A percentile compares a stretch with the other conserved stretches of the same genome.
These are phyloP conservation scores for Zanthoxylum bungeanum DNA, from an alignment of 345 rosid species.

Conservation along the genomic window DNA sequence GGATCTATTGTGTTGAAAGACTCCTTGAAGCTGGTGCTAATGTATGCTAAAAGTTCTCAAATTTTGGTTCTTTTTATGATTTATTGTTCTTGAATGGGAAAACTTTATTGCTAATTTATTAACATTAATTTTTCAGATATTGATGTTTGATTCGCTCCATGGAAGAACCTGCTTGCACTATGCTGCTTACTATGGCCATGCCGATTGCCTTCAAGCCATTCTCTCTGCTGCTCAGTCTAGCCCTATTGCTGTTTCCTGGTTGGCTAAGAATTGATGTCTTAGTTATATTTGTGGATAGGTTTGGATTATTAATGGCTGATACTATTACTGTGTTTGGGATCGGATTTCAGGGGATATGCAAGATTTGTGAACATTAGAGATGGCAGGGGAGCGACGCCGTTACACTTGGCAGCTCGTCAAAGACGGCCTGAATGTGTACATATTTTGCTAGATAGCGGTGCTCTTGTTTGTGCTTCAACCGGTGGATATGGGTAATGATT, in stretches of 20 bases:
- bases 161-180: constrained; percentile 95
- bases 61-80: neutral
- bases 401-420: constrained; percentile 94
- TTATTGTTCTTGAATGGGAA: neutral
- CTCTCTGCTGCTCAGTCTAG: constrained; percentile 80
- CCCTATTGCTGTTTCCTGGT: constrained; percentile 84
- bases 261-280: constrained; percentile 8
- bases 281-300: neutral
- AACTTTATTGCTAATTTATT: constrained; percentile 9
- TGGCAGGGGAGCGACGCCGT: constrained; percentile 85
- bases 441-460: constrained; percentile 77
- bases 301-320: constrained; percentile 1
- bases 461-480: constrained; percentile 93
- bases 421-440: constrained; percentile 83
- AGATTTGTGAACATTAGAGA: constrained; percentile 95
- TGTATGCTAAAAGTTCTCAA: constrained; percentile 39
- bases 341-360: constrained; percentile 74
- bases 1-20: constrained; percentile 71
- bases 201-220: constrained; percentile 76
- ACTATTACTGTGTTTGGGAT: constrained; percentile 8
- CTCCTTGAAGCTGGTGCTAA: constrained; percentile 95
- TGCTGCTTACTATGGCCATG: constrained; percentile 89
- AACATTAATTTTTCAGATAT: constrained; percentile 47
- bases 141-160: constrained; percentile 85
- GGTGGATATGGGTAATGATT: constrained; percentile 80